Conservation (phyloP, 768 basidiomycete genomes). For the Termitomyces sp. region DNA sequence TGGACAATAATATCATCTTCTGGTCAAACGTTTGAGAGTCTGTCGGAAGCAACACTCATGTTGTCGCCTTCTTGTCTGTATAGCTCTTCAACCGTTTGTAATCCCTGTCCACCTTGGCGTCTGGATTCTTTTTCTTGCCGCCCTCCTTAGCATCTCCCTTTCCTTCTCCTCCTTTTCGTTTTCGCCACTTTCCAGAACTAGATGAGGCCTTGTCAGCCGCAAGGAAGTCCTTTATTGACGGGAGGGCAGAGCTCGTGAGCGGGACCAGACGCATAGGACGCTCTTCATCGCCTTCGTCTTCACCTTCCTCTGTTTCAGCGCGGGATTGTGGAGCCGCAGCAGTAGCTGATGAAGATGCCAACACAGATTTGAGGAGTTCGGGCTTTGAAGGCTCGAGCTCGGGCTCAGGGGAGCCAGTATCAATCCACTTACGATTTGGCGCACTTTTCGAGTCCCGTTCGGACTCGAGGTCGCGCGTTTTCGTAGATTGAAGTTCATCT, state of each 20-base stretch:
- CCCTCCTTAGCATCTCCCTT: slow-evolving; percentile 41
- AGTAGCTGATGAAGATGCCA: slow-evolving; percentile 10
- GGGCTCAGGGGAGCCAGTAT: slow-evolving; percentile 32
- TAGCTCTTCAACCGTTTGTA: slow-evolving; percentile 51
- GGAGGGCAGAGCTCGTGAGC: slow-evolving; percentile 75
- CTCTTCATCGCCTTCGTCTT: slow-evolving; percentile 44
- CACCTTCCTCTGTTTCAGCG: slow-evolving; percentile 36
- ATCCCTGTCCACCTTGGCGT: slow-evolving; percentile 53
- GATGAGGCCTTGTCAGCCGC: slow-evolving; percentile 67
- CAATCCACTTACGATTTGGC: slow-evolving; percentile 43
- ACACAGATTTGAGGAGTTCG: slow-evolving; percentile 13
- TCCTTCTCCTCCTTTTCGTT: slow-evolving; percentile 49
- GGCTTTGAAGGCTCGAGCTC: slow-evolving; percentile 23
- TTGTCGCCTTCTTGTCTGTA: slow-evolving; percentile 37
- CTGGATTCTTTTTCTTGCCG: slow-evolving; percentile 37
- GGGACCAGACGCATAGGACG: slow-evolving; percentile 61
- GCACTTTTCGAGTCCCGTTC: not conserved
- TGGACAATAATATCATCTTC: not conserved
- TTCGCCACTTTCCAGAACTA: slow-evolving; percentile 64
- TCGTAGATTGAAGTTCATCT: slow-evolving; percentile 30
- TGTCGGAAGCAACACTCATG: slow-evolving; percentile 3
- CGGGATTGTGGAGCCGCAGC: slow-evolving; percentile 6
- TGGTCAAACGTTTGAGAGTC: not conserved
- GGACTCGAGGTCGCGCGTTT: not conserved
- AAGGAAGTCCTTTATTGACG: slow-evolving; percentile 81